Base-by-base conservation (phyloP, 2,329 filamentous ascomycete species). In the Calonectria fujianensis region DNA sequence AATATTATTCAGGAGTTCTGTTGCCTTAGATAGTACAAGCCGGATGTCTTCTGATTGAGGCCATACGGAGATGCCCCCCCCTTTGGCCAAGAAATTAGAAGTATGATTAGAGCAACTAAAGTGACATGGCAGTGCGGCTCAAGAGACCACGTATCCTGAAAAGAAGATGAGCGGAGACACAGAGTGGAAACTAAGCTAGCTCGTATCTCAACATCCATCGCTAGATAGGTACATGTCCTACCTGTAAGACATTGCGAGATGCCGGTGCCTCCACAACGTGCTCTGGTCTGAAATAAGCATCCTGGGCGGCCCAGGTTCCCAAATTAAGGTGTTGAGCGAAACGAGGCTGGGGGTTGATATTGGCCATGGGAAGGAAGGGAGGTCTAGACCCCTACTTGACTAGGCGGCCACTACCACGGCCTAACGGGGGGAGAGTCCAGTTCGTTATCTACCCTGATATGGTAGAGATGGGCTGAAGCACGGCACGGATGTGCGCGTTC, bases 131-230 rank as follows among this genome's bases (percentile, higher is more conserved):
- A 41, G 52, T 35, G 37, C 64, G 57, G 37, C 37, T 48, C 39
- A 73, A 73, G 57, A 73, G 71, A 73, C 71, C 71, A 73, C 71
- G 71, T 73, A 65, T 69, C 57, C 71, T 69, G 57, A 73, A 57
- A 63, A 57, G 39, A 32, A 50, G 70, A 54, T 61, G 54, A 65
- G 71, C 71, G 48, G 71, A 69, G 71, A 73, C 65, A 13, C 11
- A 37, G 27, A 31, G 65, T 57, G 54, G 31, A 31, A 59, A 65
- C 37, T 45, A 39, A 37, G 50, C 57, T 73, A 69, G 66, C 71
- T 45, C 27, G 57, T 29, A 68, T 31, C 45, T 73, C 64, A 69
- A 64, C 54, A 54, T 48, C 24, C 20, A 35, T 29, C 32, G 16
- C 54, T 20, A 31, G 51, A 37, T 24, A 50, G 50, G 57, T 45